phyloP scores from a whole-genome alignment of 2,329 filamentous ascomycete species.

The Trichoderma breve region DNA sequence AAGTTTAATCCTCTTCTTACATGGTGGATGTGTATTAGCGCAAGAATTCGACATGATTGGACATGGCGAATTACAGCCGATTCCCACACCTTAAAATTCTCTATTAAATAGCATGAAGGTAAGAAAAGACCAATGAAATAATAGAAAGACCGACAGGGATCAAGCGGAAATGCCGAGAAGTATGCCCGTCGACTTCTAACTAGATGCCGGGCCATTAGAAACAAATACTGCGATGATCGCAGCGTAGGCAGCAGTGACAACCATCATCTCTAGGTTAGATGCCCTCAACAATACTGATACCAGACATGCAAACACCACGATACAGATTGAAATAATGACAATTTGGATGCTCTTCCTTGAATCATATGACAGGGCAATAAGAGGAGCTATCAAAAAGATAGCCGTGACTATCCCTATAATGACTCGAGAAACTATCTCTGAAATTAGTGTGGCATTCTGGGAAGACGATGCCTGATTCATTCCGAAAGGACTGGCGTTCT shows the following conservation, averaged over 20 bases:
- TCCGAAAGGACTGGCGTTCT: no score
- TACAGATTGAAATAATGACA: neutral
- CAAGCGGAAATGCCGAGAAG: neutral
- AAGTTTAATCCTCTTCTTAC: neutral
- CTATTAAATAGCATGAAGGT: no score
- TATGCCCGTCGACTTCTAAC: neutral
- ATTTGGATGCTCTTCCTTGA: neutral
- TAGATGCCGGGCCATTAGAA: neutral
- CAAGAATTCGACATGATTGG: neutral
- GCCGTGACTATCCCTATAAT: neutral
- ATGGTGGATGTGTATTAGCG: neutral
- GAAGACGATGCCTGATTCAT: neutral
- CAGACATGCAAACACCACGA: neutral
- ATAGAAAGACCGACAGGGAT: no score
- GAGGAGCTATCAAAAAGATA: neutral
- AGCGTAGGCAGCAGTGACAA: neutral
- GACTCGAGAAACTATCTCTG: neutral
- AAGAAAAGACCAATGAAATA: no score
- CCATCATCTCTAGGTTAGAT: neutral
- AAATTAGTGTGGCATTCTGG: neutral
- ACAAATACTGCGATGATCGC: neutral
- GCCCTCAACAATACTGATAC: neutral
- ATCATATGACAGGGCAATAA: neutral
- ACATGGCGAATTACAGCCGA: neutral
- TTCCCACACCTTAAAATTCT: no score